These are phyloP conservation scores for Asterophora lycoperdoides DNA, from an alignment of 768 basidiomycete species.

Conservation along the genomic window DNA sequence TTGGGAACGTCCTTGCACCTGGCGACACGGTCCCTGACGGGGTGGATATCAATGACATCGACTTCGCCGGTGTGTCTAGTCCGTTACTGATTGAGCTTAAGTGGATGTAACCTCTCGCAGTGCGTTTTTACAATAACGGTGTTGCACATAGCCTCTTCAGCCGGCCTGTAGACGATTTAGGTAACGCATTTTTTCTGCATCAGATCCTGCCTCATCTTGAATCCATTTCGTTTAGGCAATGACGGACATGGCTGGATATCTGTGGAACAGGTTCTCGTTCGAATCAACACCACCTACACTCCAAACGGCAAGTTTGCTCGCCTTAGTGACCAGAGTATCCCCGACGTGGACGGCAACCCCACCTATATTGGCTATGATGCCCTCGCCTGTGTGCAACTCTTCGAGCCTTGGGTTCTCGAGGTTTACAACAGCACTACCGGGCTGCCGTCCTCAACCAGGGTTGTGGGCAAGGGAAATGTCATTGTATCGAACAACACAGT, in stretches of 20 bases:
- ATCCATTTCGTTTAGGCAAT: constrained; percentile 13
- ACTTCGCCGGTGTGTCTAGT: background rate
- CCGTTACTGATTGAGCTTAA: background rate
- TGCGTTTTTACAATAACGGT: constrained; percentile 32
- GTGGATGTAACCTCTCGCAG: constrained; percentile 14
- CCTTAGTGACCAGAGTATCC: constrained; percentile 14
- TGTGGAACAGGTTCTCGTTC: constrained; percentile 32
- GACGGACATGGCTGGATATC: constrained; percentile 32
- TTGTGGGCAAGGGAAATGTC: constrained; percentile 28
- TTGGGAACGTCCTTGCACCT: too few species aligned
- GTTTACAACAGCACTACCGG: constrained; percentile 32
- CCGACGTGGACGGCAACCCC: constrained; percentile 22
- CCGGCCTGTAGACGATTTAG: constrained; percentile 21
- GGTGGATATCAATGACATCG: too few species aligned
- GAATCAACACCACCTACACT: constrained; percentile 32
- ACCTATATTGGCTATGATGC: constrained; percentile 38
- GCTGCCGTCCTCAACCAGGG: constrained; percentile 24
- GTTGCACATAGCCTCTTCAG: constrained; percentile 22
- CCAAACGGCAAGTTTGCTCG: constrained; percentile 27
- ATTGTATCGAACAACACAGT: constrained; percentile 20
- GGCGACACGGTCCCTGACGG: too few species aligned
- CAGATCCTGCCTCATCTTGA: too few species aligned
- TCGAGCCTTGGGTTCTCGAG: constrained; percentile 40
- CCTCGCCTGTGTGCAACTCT: constrained; percentile 34
- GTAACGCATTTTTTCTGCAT: constrained; percentile 11